Percentiles rank a stretch among this genome's conserved stretches.
Conservation (phyloP, 2,329 filamentous ascomycete species). For the Aspergillus sp. region DNA sequence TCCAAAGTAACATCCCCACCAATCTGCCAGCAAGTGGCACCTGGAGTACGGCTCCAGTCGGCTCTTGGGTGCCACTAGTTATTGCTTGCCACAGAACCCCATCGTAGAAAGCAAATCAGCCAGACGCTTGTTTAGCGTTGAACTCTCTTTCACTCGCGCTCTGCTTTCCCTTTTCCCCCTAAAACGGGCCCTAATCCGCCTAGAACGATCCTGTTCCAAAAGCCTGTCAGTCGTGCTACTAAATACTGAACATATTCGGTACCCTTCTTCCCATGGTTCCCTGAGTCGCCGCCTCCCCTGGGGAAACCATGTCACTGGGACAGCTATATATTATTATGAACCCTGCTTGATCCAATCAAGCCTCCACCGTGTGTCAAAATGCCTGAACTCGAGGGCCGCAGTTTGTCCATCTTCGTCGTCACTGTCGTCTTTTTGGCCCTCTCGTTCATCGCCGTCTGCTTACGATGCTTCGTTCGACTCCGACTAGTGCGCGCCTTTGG, state of each 20-base stretch:
- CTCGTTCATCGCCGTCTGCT: slow-evolving; percentile 30
- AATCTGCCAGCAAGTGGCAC: slow-evolving; percentile 3
- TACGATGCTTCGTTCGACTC: slow-evolving; percentile 37
- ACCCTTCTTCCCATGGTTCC: slow-evolving; percentile 1
- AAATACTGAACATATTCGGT: not conserved
- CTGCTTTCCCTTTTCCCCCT: not conserved
- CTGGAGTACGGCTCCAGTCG: slow-evolving; percentile 4
- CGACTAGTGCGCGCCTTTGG: slow-evolving; percentile 35
- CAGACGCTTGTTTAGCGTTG: slow-evolving; percentile 4
- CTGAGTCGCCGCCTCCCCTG: slow-evolving; percentile 1
- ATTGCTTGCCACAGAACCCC: slow-evolving; percentile 1
- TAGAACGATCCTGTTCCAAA: not conserved
- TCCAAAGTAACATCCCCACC: slow-evolving; percentile 1
- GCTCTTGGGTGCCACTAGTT: slow-evolving; percentile 2
- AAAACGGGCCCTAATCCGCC: slow-evolving; percentile 3
- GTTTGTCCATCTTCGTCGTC: slow-evolving; percentile 31
- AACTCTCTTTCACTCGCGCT: not conserved
- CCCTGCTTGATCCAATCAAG: slow-evolving; percentile 5
- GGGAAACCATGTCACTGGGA: slow-evolving; percentile 8
- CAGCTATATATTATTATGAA: slow-evolving; percentile 10
- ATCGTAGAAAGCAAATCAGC: not conserved
- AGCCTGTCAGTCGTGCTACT: not conserved
- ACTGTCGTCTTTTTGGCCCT: slow-evolving; percentile 30
- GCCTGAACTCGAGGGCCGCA: slow-evolving; percentile 30
- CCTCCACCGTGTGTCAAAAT: slow-evolving; percentile 19